A percentile compares a stretch with the other conserved stretches of the same genome.
Evolutionary conservation across 768 basidiomycete genomes (phyloP).

Genomic region (Mycena crocata): DNA sequence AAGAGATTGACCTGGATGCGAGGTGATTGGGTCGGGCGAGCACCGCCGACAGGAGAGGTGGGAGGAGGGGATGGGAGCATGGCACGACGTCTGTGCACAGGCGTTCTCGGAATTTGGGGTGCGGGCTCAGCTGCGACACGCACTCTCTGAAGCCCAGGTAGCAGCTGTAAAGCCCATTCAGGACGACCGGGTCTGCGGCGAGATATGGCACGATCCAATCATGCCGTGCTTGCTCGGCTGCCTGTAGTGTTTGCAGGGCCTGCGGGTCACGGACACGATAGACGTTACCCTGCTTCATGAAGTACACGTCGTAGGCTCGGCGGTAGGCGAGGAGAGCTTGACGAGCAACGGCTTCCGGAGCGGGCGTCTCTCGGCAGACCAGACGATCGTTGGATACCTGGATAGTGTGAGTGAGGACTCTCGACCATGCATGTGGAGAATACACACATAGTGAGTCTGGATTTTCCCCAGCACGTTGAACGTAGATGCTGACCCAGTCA

Average conservation of each 20-base stretch:
- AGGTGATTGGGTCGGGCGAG: not conserved
- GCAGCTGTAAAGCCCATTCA: slow-evolving; percentile 10
- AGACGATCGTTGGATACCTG: not conserved
- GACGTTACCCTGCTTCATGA: not conserved
- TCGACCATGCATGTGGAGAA: not conserved
- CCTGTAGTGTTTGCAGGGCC: not conserved
- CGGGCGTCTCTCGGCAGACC: not conserved
- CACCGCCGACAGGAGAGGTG: not conserved
- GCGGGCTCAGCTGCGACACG: no score
- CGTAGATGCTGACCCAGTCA: not conserved
- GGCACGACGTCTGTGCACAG: not conserved
- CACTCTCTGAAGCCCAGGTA: slow-evolving; percentile 2
- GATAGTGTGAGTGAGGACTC: not conserved
- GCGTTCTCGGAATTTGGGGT: not conserved
- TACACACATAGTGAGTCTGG: not conserved
- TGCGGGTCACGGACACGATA: not conserved
- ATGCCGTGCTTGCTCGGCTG: slow-evolving; percentile 15
- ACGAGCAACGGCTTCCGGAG: not conserved
- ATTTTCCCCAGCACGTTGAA: not conserved
- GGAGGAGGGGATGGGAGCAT: not conserved
- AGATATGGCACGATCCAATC: slow-evolving; percentile 8
- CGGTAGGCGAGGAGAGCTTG: not conserved
- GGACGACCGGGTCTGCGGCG: not conserved
- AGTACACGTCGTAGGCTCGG: not conserved
- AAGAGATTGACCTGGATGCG: no score